Base-by-base conservation (phyloP, 352 stramenopile genomes). In the Pythium vanterpoolii region DNA sequence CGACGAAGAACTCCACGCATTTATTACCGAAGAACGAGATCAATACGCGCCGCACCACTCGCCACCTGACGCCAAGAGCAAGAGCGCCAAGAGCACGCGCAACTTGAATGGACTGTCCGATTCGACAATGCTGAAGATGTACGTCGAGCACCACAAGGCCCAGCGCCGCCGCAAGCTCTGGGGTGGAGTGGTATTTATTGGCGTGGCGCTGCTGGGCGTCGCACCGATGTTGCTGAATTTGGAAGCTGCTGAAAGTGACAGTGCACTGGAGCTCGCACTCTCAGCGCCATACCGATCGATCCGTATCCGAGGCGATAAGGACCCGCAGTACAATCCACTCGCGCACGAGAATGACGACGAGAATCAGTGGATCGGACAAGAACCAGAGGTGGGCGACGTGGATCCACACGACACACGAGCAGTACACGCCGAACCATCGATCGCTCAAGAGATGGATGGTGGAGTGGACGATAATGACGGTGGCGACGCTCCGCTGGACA, bases 1-100 rank as follows among this genome's bases (percentile, higher is more conserved):
- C 6, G 63, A 71, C 45, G 63, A 71, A 28, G 63, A 71, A 30
- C 63, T 66, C 36, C 51, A 56, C 30, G 8, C 42, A 16, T 65
- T 64, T 48, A 23, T 55, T 1, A 39, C 27, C 24, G 39, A 55
- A 21, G 56, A 61, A 23, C 16, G 51, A 38, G 46, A 42, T 24
- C 52, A 7, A n/a, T 71, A 71, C 49, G 24, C 49, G 51, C 55
- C 26, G 19, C 63, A 71, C 56, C n/a, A 30, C 23, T 71, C 63
- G 39, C 63, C 63, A 34, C 62, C 62, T 7, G 26, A 46, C 23
- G 31, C n/a, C 19, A 56, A 64, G 16, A 16, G 36, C 28, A 56
- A 56, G 19, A 50, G 14, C 30, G 31, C 38, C 23, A 59, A 8
- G 18, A 42, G 38, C 27, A 59, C 3, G 7, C 28, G 28, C 9